These are phyloP conservation scores for Geotrichum citri-aurantii DNA, from an alignment of 1,139 yeast genomes.

Conservation along the genomic window DNA sequence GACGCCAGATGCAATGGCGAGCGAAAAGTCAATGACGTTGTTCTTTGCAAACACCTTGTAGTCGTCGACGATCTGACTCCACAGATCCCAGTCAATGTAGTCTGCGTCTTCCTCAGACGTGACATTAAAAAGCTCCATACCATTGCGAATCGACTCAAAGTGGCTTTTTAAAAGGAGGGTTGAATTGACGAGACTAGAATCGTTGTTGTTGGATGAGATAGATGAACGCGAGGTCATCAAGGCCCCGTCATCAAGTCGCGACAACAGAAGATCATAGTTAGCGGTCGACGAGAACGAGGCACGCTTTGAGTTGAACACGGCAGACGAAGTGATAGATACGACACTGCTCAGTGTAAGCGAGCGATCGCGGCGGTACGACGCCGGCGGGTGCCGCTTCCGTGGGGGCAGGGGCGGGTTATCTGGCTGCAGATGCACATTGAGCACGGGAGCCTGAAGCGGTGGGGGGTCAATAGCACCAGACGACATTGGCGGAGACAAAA, in stretches of 20 bases:
- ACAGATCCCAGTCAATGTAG: conserved; percentile 50
- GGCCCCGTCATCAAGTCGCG: conserved; percentile 39
- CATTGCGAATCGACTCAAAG: conserved; percentile 42
- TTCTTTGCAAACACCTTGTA: conserved; percentile 60
- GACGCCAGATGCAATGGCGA: conserved; percentile 65
- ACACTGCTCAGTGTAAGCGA: conserved; percentile 36
- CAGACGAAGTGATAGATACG: conserved; percentile 33
- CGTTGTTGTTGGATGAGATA: neutral
- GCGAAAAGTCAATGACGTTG: conserved; percentile 54
- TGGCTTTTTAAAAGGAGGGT: conserved; percentile 26
- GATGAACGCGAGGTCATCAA: conserved; percentile 3
- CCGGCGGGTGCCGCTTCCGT: conserved; percentile 26
- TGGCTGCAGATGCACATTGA: conserved; percentile 1
- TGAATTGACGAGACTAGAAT: neutral
- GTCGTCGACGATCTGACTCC: conserved; percentile 76
- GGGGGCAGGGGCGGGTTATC: conserved; percentile 7
- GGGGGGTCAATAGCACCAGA: conserved; percentile 1
- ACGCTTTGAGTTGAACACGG: conserved; percentile 33
- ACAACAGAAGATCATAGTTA: conserved; percentile 44
- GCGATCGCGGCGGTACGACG: conserved; percentile 30
- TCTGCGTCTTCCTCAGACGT: conserved; percentile 22
- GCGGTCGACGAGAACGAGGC: conserved; percentile 27
- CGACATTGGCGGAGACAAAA: neutral
- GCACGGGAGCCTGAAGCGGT: conserved; percentile 1
- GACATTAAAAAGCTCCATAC: neutral